Conservation (phyloP, 2,329 filamentous ascomycete species). For the Fusarium oligoseptatum region DNA sequence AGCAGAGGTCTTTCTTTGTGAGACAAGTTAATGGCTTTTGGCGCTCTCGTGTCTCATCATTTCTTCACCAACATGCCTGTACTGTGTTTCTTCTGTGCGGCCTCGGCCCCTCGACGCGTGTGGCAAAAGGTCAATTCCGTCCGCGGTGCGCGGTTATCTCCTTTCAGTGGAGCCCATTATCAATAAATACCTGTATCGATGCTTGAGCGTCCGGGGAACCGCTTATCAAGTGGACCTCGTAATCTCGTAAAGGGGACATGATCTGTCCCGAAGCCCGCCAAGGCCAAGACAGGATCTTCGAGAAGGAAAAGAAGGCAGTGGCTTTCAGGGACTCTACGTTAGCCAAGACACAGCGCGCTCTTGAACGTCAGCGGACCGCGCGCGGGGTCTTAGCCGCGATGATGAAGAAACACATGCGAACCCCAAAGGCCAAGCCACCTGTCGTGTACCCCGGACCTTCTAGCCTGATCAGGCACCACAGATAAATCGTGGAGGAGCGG, state of each 20-base stretch:
- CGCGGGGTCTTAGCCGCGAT: conserved; percentile 24
- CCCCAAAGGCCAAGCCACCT: conserved; percentile 18
- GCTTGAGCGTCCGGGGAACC: neutral
- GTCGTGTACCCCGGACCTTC: conserved; percentile 31
- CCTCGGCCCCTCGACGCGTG: conserved; percentile 22
- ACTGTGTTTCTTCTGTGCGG: neutral
- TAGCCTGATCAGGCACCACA: conserved; percentile 31
- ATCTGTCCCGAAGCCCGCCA: neutral
- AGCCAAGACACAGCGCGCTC: neutral
- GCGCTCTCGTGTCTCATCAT: neutral
- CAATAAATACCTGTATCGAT: conserved; percentile 21
- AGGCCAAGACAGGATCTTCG: neutral
- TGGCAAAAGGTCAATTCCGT: conserved; percentile 6
- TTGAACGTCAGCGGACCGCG: neutral
- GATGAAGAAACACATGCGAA: neutral
- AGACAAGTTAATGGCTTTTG: neutral
- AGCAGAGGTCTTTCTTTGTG: neutral
- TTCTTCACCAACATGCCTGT: neutral
- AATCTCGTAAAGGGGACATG: neutral
- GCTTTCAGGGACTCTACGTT: neutral
- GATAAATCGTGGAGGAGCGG: conserved; percentile 40
- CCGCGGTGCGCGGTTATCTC: conserved; percentile 42
- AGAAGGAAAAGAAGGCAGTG: neutral
- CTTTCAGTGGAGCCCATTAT: conserved; percentile 29
- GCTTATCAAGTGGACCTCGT: conserved; percentile 1